Conservation (phyloP, 2,329 filamentous ascomycete species). For the Rhynchosporium graminicola region DNA sequence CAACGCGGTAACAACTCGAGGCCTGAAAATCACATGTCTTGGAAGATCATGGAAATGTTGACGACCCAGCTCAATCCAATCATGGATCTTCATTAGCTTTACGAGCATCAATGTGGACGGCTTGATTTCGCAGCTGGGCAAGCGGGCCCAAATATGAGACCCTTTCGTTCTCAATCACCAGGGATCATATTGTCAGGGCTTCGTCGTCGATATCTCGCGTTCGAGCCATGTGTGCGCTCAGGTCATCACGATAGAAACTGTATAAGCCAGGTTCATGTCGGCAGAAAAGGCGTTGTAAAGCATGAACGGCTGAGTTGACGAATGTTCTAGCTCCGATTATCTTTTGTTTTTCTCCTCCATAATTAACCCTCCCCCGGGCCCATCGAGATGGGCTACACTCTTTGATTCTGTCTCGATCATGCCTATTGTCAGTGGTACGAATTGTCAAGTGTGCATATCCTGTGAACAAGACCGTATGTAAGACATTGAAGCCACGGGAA, state of each 20-base stretch:
- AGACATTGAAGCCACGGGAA: not conserved
- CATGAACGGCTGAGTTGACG: conserved; percentile 6
- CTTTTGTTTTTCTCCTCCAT: not conserved
- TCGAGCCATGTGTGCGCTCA: not conserved
- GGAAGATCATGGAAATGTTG: not conserved
- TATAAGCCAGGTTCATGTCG: conserved; percentile 17
- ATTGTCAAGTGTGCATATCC: not conserved
- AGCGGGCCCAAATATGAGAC: conserved; percentile 13
- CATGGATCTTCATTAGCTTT: not conserved
- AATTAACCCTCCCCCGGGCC: not conserved
- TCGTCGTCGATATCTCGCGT: conserved; percentile 9
- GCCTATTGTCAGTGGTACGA: not conserved
- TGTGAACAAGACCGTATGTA: not conserved
- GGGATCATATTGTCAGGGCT: conserved; percentile 13
- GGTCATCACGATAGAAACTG: conserved; percentile 10
- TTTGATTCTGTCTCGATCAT: not conserved
- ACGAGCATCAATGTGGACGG: not conserved
- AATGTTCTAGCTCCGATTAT: not conserved
- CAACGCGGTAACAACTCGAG: not conserved
- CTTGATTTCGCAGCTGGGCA: not conserved
- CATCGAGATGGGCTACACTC: not conserved
- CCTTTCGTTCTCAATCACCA: conserved; percentile 17
- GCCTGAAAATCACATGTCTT: conserved; percentile 4
- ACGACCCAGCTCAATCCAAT: not conserved
- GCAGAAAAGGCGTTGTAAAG: conserved; percentile 12